Evolutionary conservation across 208 protist genomes (phyloP).

Genomic region (Acanthamoeba healyi): DNA sequence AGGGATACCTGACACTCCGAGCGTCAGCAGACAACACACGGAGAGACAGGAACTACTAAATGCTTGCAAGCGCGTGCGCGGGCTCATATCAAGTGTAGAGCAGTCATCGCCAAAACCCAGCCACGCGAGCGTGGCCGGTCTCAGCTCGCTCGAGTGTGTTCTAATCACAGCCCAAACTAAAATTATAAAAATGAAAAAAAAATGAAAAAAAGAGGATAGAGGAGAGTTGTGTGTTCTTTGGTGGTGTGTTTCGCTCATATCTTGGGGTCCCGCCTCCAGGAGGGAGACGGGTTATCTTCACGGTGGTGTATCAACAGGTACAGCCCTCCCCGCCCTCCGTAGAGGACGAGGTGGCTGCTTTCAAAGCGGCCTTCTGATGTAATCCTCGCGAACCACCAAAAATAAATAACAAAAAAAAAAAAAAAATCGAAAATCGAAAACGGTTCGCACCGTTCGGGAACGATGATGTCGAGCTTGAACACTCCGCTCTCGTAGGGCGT

Average conservation of each 20-base stretch:
- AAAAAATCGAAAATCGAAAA: neutral
- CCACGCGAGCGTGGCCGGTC: neutral
- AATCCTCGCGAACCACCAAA: constrained; percentile 8
- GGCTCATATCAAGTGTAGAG: constrained; percentile 51
- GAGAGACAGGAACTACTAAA: neutral
- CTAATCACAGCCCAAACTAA: neutral
- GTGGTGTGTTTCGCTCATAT: neutral
- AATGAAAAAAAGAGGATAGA: neutral
- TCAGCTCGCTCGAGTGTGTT: neutral
- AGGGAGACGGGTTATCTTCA: constrained; percentile 9
- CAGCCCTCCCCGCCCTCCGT: too few species aligned
- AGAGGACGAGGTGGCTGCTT: neutral
- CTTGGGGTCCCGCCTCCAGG: neutral
- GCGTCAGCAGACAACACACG: neutral
- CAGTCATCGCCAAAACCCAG: neutral
- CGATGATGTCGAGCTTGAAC: constrained; percentile 30
- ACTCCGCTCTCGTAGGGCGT: constrained; percentile 65
- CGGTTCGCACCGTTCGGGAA: constrained; percentile 19
- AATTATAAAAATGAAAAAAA: constrained; percentile 5
- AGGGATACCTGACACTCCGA: constrained; percentile 86
- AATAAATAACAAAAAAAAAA: neutral
- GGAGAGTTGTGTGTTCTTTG: neutral
- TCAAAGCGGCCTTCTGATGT: constrained; percentile 64
- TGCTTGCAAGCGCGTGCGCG: neutral
- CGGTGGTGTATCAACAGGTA: constrained; percentile 53